A percentile compares a stretch with the other conserved stretches of the same genome.
phyloP scores from a whole-genome alignment of 2,329 filamentous ascomycete species.

The Aspergillus proliferans region DNA sequence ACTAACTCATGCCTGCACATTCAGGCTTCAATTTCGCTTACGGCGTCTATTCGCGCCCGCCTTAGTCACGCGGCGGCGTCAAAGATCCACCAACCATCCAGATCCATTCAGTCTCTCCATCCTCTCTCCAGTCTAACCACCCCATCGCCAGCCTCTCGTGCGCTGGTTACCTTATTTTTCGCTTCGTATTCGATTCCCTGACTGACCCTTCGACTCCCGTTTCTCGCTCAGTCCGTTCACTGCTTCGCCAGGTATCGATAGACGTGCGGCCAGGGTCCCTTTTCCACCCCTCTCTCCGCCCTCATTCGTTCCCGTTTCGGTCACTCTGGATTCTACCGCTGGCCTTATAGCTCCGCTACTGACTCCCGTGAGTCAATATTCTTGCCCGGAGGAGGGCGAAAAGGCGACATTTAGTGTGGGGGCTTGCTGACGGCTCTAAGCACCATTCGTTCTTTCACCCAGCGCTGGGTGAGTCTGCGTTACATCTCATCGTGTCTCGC shows the following conservation, averaged over 20 bases:
- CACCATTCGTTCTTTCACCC: not conserved
- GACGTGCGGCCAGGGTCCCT: constrained; percentile 17
- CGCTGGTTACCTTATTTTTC: constrained; percentile 4
- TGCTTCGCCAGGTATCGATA: not conserved
- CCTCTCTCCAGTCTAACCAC: constrained; percentile 8
- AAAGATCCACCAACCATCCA: constrained; percentile 35
- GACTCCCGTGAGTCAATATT: not conserved
- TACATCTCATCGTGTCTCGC: not conserved
- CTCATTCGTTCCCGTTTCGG: constrained; percentile 10
- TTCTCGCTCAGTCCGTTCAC: not conserved
- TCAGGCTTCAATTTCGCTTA: constrained; percentile 29
- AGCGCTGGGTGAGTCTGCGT: not conserved
- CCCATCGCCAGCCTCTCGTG: not conserved
- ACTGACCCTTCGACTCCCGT: not conserved
- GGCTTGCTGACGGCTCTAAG: not conserved
- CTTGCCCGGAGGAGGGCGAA: not conserved
- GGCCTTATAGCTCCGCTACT: not conserved
- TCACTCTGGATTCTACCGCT: constrained; percentile 11
- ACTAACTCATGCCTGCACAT: constrained; percentile 4
- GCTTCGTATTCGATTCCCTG: not conserved
- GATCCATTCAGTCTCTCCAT: constrained; percentile 22
- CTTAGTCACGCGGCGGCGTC: constrained; percentile 29
- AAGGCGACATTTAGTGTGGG: not conserved
- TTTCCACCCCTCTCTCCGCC: constrained; percentile 22
- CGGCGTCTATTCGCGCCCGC: constrained; percentile 28